Conservation (phyloP, 1,139 yeast species). For the Nadsonia starkeyi-henricii region DNA sequence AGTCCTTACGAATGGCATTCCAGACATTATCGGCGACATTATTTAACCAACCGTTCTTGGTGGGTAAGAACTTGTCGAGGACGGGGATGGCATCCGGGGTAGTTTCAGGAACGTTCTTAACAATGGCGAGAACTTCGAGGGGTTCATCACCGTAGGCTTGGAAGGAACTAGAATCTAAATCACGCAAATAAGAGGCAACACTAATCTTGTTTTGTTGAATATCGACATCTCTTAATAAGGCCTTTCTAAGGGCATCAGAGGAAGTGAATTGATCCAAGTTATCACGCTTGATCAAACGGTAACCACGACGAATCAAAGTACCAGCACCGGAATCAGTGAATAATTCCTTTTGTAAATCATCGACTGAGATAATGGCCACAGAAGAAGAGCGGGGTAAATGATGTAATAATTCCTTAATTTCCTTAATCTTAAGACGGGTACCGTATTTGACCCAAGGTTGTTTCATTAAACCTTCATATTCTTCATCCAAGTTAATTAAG, state of each 20-base stretch:
- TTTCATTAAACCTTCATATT: slow-evolving; percentile 77
- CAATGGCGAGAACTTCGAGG: slow-evolving; percentile 83
- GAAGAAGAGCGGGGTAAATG: slow-evolving; percentile 94
- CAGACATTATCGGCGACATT: slow-evolving; percentile 93
- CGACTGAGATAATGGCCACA: slow-evolving; percentile 90
- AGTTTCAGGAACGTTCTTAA: slow-evolving; percentile 30
- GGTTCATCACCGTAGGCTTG: slow-evolving; percentile 93
- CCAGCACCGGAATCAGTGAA: slow-evolving; percentile 99
- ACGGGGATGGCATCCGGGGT: slow-evolving; percentile 41
- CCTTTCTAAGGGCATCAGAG: slow-evolving; percentile 61
- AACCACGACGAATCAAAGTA: slow-evolving; percentile 93
- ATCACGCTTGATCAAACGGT: slow-evolving; percentile 59
- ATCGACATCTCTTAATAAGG: slow-evolving; percentile 64
- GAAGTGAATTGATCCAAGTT: slow-evolving; percentile 55
- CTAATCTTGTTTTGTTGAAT: slow-evolving; percentile 56
- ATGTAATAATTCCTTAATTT: slow-evolving; percentile 85
- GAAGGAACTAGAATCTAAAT: slow-evolving; percentile 47
- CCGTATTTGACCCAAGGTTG: slow-evolving; percentile 98
- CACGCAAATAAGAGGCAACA: slow-evolving; percentile 71
- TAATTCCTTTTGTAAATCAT: slow-evolving; percentile 89
- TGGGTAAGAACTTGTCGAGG: slow-evolving; percentile 75
- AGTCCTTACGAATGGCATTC: slow-evolving; percentile 66
- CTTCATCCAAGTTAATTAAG: slow-evolving; percentile 87
- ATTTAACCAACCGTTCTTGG: slow-evolving; percentile 92
- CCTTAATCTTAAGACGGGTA: slow-evolving; percentile 89